Conservation (phyloP, 495 filamentous ascomycete species). For the Acidiella bohemica region DNA sequence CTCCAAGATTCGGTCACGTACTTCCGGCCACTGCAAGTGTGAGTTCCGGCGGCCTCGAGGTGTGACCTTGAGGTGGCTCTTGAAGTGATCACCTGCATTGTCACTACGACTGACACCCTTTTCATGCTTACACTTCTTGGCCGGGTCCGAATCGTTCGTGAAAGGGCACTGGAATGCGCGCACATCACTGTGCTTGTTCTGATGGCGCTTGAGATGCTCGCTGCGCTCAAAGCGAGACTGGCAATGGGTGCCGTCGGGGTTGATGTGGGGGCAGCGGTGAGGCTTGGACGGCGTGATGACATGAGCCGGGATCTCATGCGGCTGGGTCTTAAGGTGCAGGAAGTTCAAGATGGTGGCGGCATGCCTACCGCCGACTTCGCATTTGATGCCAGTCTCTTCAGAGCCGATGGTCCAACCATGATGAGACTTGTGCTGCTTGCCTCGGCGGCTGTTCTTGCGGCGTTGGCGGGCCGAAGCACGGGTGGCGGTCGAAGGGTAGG, state of each 20-base stretch:
- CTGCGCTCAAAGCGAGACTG: conserved; percentile 8
- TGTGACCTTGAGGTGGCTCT: conserved; percentile 12
- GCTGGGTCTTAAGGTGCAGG: no score
- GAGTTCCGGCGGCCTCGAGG: conserved; percentile 10
- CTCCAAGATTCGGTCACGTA: not conserved
- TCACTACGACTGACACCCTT: conserved; percentile 12
- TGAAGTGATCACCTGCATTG: conserved; percentile 18
- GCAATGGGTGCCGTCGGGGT: not conserved
- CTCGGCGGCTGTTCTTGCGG: no score
- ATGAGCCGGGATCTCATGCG: no score
- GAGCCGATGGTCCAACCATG: no score
- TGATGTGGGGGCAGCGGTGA: not conserved
- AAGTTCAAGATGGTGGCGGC: no score
- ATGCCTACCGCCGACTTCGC: no score
- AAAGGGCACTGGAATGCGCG: conserved; percentile 8
- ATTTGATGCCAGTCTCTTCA: no score
- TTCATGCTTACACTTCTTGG: conserved; percentile 4
- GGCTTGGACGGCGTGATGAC: no score
- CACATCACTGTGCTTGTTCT: conserved; percentile 1
- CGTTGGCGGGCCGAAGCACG: no score
- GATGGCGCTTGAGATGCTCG: conserved; percentile 18
- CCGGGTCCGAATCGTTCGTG: no score
- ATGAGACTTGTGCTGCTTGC: no score
- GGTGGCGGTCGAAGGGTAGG: no score
- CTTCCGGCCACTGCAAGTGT: conserved; percentile 4